phyloP scores from a whole-genome alignment of 2,329 filamentous ascomycete species.

The Aplosporella prunicola region DNA sequence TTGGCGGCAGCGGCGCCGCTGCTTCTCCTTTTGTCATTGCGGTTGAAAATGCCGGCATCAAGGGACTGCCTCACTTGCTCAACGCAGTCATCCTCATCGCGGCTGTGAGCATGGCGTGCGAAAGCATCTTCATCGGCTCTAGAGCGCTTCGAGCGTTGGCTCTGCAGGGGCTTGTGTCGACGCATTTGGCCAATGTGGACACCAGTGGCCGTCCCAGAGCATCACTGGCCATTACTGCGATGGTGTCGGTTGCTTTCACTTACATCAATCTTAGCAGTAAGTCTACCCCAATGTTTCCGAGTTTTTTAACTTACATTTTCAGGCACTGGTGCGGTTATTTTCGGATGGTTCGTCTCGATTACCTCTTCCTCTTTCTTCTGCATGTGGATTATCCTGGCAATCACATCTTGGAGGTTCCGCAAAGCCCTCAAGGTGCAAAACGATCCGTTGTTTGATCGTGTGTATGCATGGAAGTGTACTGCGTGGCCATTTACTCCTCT shows the following conservation, averaged over 20 bases:
- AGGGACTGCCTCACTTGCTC: constrained; percentile 20
- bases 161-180: constrained; percentile 18
- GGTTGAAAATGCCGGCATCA: constrained; percentile 20
- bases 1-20: constrained; percentile 19
- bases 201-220: constrained; percentile 21
- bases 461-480: constrained; percentile 21
- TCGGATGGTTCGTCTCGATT: constrained; percentile 21
- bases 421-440: constrained; percentile 18
- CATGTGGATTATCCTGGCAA: constrained; percentile 25
- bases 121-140: constrained; percentile 26
- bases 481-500: constrained; percentile 22
- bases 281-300: too few species aligned
- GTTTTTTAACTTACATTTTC: too few species aligned
- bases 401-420: constrained; percentile 24
- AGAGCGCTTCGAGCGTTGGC: constrained; percentile 24
- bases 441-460: constrained; percentile 17
- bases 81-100: constrained; percentile 25
- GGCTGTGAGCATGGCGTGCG: constrained; percentile 22
- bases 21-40: constrained; percentile 27
- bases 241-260: constrained; percentile 17
- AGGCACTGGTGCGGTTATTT: constrained; percentile 13
- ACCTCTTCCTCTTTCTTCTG: constrained; percentile 24
- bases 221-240: constrained; percentile 20
- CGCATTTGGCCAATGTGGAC: constrained; percentile 20
- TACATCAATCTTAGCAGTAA: constrained; percentile 22